Base-by-base conservation (phyloP, 371 early-diverging fungal genomes). In the Mortierella polycephala region DNA sequence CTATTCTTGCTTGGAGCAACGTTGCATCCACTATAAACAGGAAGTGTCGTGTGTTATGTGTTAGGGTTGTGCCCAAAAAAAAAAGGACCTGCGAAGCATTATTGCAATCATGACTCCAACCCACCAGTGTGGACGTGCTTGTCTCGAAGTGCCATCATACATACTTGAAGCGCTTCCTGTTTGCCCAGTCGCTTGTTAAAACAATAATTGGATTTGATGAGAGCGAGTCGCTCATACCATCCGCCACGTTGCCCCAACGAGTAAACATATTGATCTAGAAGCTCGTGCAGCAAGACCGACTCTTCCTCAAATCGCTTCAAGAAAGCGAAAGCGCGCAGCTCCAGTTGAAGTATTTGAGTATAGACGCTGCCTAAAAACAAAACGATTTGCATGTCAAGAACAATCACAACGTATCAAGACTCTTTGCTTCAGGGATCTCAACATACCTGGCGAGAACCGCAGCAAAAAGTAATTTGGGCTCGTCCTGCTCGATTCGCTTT, bases 191-290 rank as follows among this genome's bases (percentile, higher is more conserved):
- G 84, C 20, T 81, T 81, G 7, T 75, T 57, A 30, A 64, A 70
- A 10, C 90, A 60, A 59, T 93, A 87, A 39, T 81, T 84, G 55
- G 83, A 82, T 57, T 91, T 86, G 9, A 92, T 74, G 13, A 93
- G 75, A 0, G 90, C 88, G 5, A 92, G 77, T 16, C 93, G 85
- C 20, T 89, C 87, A 60, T 92, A 92, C 94, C 94, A 94, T 18
- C 81, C 77, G 7, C 94, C 94, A 30, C 92, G 83, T 56, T 84
- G 85, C 11, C 85, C 87, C 5, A 87, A 61, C 6, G 87, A 83
- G 57, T 89, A 94, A 2, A 85, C 62, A 0, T 64, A 65, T 62
- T 94, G 94, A 18, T 85, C 81, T 0, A 94, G 73, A 37, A 94
- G 69, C 58, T 86, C 86, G 51, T 84, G 81, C 7, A 93, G 67